Conservation (phyloP, 352 stramenopile genomes). For the Thraustotheca clavata region DNA sequence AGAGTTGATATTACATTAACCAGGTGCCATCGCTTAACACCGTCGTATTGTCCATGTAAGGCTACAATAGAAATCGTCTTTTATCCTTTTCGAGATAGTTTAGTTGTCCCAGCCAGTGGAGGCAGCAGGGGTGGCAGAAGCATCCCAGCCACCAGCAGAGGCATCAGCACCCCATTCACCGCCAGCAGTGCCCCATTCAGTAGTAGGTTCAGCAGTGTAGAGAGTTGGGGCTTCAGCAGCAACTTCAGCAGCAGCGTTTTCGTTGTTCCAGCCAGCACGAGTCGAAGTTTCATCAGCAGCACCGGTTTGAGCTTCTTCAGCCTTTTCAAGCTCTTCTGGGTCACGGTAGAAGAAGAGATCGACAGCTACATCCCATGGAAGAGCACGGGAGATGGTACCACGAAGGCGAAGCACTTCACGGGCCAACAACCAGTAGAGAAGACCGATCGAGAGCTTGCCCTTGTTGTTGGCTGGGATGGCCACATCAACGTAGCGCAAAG, state of each 20-base stretch:
- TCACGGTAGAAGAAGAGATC: constrained; percentile 99
- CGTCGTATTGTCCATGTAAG: constrained; percentile 89
- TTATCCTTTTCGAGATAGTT: constrained; percentile 26
- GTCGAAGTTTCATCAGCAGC: constrained; percentile 67
- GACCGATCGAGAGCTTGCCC: constrained; percentile 99
- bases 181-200: constrained; percentile 60
- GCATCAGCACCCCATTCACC: constrained; percentile 77
- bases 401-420: constrained; percentile 97
- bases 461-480: constrained; percentile 99
- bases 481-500: constrained; percentile 98
- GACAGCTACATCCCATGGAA: constrained; percentile 97
- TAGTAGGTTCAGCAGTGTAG: constrained; percentile 36
- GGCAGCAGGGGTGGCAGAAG: constrained; percentile 33
- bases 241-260: constrained; percentile 31
- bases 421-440: constrained; percentile 99
- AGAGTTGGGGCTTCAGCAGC: constrained; percentile 40
- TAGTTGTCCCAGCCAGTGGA: constrained; percentile 72
- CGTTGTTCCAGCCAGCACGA: constrained; percentile 63
- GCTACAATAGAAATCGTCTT: constrained; percentile 1
- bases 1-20: constrained; percentile 69
- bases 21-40: constrained; percentile 89
- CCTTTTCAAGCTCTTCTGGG: constrained; percentile 99
- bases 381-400: constrained; percentile 91
- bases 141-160: constrained; percentile 42
- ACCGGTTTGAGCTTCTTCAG: constrained; percentile 91